These are phyloP conservation scores for Podospora fimiseda DNA, from an alignment of 495 filamentous ascomycete genomes.

Conservation along the genomic window DNA sequence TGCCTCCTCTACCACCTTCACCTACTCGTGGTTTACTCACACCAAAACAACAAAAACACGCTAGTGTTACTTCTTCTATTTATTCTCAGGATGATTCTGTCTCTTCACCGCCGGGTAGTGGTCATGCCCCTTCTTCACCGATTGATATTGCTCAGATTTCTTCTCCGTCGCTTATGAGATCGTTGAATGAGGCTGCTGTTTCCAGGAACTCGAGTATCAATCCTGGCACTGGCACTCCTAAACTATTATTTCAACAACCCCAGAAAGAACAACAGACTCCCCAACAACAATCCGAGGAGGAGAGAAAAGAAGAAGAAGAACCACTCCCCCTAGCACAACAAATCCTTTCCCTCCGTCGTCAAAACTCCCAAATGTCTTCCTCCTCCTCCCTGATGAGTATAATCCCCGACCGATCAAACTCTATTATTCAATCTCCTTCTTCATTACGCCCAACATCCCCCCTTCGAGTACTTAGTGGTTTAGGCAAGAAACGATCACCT, in stretches of 20 bases:
- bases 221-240: no score
- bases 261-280: no score
- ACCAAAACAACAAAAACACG: neutral
- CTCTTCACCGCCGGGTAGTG: neutral
- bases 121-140: neutral
- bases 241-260: no score
- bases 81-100: conserved; percentile 18
- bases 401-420: conserved; percentile 2
- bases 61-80: conserved; percentile 20
- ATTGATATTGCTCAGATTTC: neutral
- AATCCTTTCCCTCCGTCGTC: conserved; percentile 21
- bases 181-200: conserved; percentile 14
- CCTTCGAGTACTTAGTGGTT: conserved; percentile 6
- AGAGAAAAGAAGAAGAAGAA: conserved; percentile 1
- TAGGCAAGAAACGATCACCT: neutral
- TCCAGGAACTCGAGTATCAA: neutral
- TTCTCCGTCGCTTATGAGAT: neutral
- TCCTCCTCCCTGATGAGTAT: conserved; percentile 11
- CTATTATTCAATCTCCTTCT: neutral
- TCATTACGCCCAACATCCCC: no score
- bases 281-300: no score
- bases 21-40: neutral
- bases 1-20: neutral
- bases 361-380: conserved; percentile 19
- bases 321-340: neutral